phyloP scores from a whole-genome alignment of 164 flowering plant genomes.

The Platanus orientalis region DNA sequence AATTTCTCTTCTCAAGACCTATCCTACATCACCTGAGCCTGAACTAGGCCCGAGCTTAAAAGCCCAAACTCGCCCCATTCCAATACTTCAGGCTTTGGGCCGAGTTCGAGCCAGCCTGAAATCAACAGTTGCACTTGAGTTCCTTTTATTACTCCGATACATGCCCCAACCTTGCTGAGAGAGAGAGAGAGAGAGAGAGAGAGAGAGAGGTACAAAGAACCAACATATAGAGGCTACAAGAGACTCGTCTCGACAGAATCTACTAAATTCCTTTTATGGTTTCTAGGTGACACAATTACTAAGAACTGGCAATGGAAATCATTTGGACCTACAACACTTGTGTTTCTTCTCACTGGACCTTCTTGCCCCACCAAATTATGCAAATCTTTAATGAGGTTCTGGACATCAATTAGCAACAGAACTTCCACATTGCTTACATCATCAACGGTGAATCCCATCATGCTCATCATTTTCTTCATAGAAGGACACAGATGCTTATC shows the following conservation, averaged over 20 bases:
- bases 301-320: slow-evolving; percentile 23
- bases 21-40: too few species aligned
- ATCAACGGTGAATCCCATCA: slow-evolving; percentile 48
- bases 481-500: slow-evolving; percentile 60
- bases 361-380: not conserved
- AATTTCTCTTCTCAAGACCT: too few species aligned
- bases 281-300: slow-evolving; percentile 30
- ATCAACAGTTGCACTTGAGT: too few species aligned
- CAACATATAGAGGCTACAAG: slow-evolving; percentile 50
- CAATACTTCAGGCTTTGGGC: too few species aligned
- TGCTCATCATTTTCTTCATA: slow-evolving; percentile 62
- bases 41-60: too few species aligned
- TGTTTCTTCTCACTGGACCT: not conserved
- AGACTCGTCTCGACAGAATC: slow-evolving; percentile 38
- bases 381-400: slow-evolving; percentile 1
- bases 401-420: slow-evolving; percentile 12
- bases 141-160: too few species aligned
- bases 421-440: too few species aligned
- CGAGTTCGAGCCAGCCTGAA: too few species aligned
- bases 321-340: not conserved
- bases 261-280: slow-evolving; percentile 25
- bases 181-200: too few species aligned
- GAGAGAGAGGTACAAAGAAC: too few species aligned
- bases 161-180: too few species aligned
- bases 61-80: too few species aligned